Evolutionary conservation across 2,329 filamentous ascomycete genomes (phyloP).

Genomic region (Huntiella omanensis): DNA sequence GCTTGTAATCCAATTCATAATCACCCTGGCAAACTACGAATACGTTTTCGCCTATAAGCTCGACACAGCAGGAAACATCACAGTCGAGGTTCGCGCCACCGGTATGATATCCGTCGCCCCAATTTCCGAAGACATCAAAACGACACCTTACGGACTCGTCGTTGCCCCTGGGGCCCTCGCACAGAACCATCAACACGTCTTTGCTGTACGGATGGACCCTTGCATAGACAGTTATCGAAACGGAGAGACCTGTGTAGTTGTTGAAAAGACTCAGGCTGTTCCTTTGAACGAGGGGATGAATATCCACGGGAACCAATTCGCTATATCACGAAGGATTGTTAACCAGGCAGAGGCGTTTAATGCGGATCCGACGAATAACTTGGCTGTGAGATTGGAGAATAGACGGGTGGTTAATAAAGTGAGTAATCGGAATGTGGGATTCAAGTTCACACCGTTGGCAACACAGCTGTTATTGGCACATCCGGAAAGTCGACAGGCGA

Average conservation of each 20-base stretch:
- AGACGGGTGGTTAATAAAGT: constrained; percentile 24
- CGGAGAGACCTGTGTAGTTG: constrained; percentile 30
- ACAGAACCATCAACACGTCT: constrained; percentile 54
- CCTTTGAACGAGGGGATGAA: constrained; percentile 32
- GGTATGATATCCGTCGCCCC: constrained; percentile 44
- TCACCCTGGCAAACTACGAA: constrained; percentile 54
- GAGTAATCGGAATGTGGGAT: constrained; percentile 30
- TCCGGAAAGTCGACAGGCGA: constrained; percentile 23
- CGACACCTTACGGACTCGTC: constrained; percentile 36
- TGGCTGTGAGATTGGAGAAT: constrained; percentile 31
- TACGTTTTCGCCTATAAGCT: constrained; percentile 37
- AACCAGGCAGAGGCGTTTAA: constrained; percentile 28
- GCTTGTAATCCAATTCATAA: constrained; percentile 49
- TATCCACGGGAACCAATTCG: constrained; percentile 42
- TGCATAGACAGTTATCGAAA: constrained; percentile 32
- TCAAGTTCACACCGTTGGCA: constrained; percentile 27
- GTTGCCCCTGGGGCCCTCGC: constrained; percentile 46
- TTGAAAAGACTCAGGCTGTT: constrained; percentile 21
- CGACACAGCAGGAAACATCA: constrained; percentile 41
- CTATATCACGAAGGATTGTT: constrained; percentile 29
- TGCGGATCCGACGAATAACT: constrained; percentile 33
- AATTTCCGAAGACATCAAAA: constrained; percentile 34
- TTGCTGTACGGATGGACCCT: constrained; percentile 45
- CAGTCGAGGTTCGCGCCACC: constrained; percentile 44
- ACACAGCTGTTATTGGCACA: constrained; percentile 30